phyloP scores from a whole-genome alignment of 2,329 filamentous ascomycete species.

The Apiospora arundinis region DNA sequence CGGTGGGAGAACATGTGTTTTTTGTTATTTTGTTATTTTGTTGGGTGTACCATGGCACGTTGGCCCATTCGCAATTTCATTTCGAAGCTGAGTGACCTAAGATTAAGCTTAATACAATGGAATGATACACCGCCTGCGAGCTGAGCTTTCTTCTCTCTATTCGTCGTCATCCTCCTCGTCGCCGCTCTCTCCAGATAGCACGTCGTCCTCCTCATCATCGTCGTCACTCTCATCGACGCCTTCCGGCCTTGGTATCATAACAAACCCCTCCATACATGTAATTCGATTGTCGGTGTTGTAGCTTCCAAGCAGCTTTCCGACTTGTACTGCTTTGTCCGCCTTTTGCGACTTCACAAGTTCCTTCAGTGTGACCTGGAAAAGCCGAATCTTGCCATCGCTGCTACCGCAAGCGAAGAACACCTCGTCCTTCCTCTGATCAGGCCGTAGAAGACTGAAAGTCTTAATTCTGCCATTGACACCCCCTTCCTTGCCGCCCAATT shows the following conservation, averaged over 20 bases:
- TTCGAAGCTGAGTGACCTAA: conserved; percentile 1
- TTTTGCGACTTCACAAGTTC: conserved; percentile 46
- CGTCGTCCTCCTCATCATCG: conserved; percentile 39
- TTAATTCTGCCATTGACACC: conserved; percentile 80
- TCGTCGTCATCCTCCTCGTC: conserved; percentile 49
- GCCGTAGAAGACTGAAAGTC: conserved; percentile 75
- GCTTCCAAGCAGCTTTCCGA: conserved; percentile 74
- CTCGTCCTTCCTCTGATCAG: conserved; percentile 46
- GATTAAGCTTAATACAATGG: conserved; percentile 23
- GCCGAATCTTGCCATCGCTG: conserved; percentile 83
- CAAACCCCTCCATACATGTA: conserved; percentile 85
- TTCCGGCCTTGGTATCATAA: conserved; percentile 76
- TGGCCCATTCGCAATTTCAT: not conserved
- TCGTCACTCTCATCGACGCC: conserved; percentile 64
- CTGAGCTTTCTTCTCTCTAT: conserved; percentile 41
- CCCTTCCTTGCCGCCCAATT: conserved; percentile 75
- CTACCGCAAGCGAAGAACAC: conserved; percentile 73
- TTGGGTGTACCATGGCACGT: conserved; percentile 8
- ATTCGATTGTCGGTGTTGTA: conserved; percentile 89
- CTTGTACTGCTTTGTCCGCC: conserved; percentile 40
- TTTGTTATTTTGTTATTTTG: not conserved
- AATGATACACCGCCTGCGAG: conserved; percentile 34
- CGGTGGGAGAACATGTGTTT: not conserved
- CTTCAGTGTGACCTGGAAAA: conserved; percentile 69
- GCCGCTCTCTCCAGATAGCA: conserved; percentile 48